Evolutionary conservation across 352 stramenopile species (phyloP).

Genomic region (Ochromonadaceae sp.): DNA sequence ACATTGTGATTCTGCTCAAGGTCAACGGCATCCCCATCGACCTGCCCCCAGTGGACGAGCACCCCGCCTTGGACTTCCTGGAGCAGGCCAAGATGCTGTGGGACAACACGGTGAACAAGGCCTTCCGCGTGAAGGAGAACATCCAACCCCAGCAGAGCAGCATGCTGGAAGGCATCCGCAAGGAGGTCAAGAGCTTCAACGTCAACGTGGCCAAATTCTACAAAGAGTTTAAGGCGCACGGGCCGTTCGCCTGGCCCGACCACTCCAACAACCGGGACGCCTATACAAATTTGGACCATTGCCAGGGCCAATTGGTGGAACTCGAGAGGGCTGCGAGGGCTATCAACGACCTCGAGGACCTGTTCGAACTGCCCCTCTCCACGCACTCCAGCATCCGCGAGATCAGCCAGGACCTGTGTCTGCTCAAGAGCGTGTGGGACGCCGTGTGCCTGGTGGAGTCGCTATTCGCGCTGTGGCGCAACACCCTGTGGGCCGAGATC

Average conservation of each 20-base stretch:
- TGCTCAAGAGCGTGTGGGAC: slow-evolving; percentile 72
- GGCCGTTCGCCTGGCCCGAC: slow-evolving; percentile 37
- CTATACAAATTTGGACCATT: slow-evolving; percentile 48
- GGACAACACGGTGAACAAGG: slow-evolving; percentile 78
- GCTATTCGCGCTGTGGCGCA: slow-evolving; percentile 52
- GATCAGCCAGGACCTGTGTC: slow-evolving; percentile 47
- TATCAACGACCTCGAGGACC: slow-evolving; percentile 66
- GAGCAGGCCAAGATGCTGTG: slow-evolving; percentile 66
- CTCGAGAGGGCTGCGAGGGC: slow-evolving; percentile 51
- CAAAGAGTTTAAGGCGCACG: slow-evolving; percentile 43
- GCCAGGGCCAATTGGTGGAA: slow-evolving; percentile 40
- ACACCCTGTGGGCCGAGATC: slow-evolving; percentile 56
- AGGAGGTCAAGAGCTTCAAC: slow-evolving; percentile 40
- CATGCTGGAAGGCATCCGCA: slow-evolving; percentile 59
- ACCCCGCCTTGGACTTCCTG: slow-evolving; percentile 58
- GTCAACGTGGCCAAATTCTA: slow-evolving; percentile 14
- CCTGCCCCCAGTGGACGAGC: slow-evolving; percentile 58
- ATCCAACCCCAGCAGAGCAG: slow-evolving; percentile 70
- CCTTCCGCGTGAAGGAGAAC: slow-evolving; percentile 71
- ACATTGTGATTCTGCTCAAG: slow-evolving; percentile 60
- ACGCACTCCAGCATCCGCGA: slow-evolving; percentile 27
- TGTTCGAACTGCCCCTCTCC: slow-evolving; percentile 62
- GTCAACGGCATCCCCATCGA: slow-evolving; percentile 65
- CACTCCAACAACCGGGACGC: slow-evolving; percentile 33
- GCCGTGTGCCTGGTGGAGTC: slow-evolving; percentile 50